Evolutionary conservation across 225 moss, liverwort and hornwort species (phyloP), one percentile per base, ranked within the genome.

Genomic region (Lunularia cruciata): DNA sequence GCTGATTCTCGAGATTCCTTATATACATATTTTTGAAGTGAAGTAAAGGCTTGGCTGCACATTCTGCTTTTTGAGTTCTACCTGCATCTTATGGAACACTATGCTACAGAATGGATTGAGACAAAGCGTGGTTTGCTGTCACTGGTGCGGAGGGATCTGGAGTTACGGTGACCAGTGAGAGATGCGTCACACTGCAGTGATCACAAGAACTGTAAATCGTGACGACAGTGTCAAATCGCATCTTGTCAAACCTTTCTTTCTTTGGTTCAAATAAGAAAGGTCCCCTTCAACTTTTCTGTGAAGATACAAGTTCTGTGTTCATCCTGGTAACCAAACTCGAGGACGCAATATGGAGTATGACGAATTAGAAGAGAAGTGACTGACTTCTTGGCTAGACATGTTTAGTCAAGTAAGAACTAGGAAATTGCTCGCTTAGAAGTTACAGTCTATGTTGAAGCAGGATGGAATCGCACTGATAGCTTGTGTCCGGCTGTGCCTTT

Each of bases 1-100:
- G 43, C 79, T 75, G 75, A 75, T 30, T 67, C 57, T 59, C 55
- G 71, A 75, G 79, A 79, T 71, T 67, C 49, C 66, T 40, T 55
- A 25, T 67, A 73, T 73, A 71, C 64, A 65, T 78, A 73, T 64
- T 49, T 73, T 70, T 73, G 69, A 73, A 61, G 40, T 26, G 71
- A 77, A 67, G 66, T 33, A 69, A 70, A 70, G 65, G 33, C 57
- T 65, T 57, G 52, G 42, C 78, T 70, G 63, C 73, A 57, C 46
- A 26, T 48, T 63, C 58, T 52, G 36, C 38, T 52, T 39, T 39
- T 38, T 54, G 42, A 64, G 31, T 64, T 57, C 8, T 11, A 35
- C 35, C 48, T n/a, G 40, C 40, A 5, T 26, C 6, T 63, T 27
- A 26, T 27, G 25, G 8, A 28, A 36, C 8, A 11, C 28, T 30